A percentile compares a stretch with the other conserved stretches of the same genome.
Evolutionary conservation across 2,329 filamentous ascomycete genomes (phyloP).

Genomic region (Hymenoscyphus repandus): DNA sequence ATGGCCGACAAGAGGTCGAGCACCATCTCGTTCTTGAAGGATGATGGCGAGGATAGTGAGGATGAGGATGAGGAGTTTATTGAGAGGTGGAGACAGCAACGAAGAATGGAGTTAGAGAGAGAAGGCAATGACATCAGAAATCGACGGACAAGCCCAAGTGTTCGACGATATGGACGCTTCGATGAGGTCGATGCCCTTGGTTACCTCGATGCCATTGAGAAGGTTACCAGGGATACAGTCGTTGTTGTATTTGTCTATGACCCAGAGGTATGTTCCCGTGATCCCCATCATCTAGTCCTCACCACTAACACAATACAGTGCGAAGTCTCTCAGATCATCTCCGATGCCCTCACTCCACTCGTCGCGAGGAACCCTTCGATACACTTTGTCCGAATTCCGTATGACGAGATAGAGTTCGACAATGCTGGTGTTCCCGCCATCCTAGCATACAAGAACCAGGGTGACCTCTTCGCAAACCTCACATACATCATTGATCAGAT

Average conservation of each 20-base stretch:
- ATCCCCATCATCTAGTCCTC: neutral
- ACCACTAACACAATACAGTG: slow-evolving; percentile 50
- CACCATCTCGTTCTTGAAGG: slow-evolving; percentile 19
- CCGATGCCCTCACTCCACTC: slow-evolving; percentile 70
- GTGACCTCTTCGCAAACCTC: slow-evolving; percentile 85
- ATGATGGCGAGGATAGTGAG: slow-evolving; percentile 31
- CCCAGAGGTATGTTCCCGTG: slow-evolving; percentile 58
- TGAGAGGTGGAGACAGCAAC: slow-evolving; percentile 75
- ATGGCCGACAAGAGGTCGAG: slow-evolving; percentile 19
- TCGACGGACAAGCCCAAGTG: slow-evolving; percentile 69
- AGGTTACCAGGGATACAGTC: slow-evolving; percentile 71
- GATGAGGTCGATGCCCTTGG: slow-evolving; percentile 83
- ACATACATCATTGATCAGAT: slow-evolving; percentile 85
- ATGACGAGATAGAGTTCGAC: slow-evolving; percentile 91
- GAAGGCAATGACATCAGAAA: slow-evolving; percentile 53
- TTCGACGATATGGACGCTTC: slow-evolving; percentile 71
- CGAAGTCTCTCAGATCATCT: slow-evolving; percentile 71
- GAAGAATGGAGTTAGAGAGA: slow-evolving; percentile 71
- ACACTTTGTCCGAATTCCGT: slow-evolving; percentile 87
- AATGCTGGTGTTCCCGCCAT: slow-evolving; percentile 81
- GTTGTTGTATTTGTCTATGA: slow-evolving; percentile 95
- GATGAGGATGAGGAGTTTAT: slow-evolving; percentile 75
- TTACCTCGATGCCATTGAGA: slow-evolving; percentile 95
- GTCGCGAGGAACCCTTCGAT: slow-evolving; percentile 65
- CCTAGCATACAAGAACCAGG: slow-evolving; percentile 79